Percentiles rank a stretch among this genome's conserved stretches.
Conservation (phyloP, 148 eudicot genomes). For the Hydrangea macrophylla region DNA sequence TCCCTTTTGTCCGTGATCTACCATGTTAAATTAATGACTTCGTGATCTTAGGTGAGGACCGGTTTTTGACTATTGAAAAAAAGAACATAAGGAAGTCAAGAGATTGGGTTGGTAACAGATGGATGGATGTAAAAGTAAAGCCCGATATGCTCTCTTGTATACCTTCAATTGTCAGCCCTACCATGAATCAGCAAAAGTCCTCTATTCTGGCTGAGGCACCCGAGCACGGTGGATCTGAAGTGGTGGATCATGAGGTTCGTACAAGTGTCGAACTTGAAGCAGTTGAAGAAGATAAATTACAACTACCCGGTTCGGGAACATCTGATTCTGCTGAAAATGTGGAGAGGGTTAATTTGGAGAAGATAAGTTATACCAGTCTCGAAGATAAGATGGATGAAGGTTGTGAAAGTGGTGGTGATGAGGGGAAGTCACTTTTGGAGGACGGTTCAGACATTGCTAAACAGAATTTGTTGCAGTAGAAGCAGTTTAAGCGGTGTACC, state of each 20-base stretch:
- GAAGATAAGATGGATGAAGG: neutral
- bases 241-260: conserved; percentile 6
- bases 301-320: conserved; percentile 1
- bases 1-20: neutral
- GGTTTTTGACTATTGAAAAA: conserved; percentile 13
- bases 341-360: neutral
- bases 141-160: conserved; percentile 26
- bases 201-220: conserved; percentile 8
- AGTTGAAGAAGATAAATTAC: conserved; percentile 8
- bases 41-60: conserved; percentile 26
- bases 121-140: conserved; percentile 32
- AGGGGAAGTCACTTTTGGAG: conserved; percentile 15
- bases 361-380: neutral
- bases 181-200: neutral
- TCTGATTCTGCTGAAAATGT: neutral
- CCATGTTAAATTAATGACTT: neutral
- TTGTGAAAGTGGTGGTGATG: conserved; percentile 2
- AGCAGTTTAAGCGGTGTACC: conserved; percentile 1
- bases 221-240: conserved; percentile 1
- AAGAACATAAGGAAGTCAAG: conserved; percentile 29
- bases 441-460: conserved; percentile 1
- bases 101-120: conserved; percentile 42
- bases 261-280: conserved; percentile 21
- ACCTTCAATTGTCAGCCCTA: conserved; percentile 12
- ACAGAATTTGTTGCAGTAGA: conserved; percentile 7